Evolutionary conservation across 1,139 yeast species (phyloP), one percentile per base, ranked within the genome.

Genomic region (Pichia sp.): DNA sequence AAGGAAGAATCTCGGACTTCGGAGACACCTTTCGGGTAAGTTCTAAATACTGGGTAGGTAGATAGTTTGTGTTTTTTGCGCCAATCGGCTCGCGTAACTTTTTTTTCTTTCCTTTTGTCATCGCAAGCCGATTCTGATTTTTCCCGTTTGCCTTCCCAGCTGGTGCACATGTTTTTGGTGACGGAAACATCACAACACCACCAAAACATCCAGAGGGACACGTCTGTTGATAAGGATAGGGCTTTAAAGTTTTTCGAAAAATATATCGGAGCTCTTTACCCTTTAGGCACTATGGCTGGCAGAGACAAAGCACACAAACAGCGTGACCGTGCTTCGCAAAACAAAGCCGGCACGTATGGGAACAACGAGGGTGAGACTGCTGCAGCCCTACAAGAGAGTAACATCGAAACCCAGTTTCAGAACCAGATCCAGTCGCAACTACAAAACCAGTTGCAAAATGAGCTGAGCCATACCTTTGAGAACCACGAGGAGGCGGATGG

Each of bases 1-100:
- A 82, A 78, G 60, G 97, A 92, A 63, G 78, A 67, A 1, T 75
- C 73, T 51, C 71, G 83, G 43, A 79, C 80, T 1, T 80, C 74
- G 5, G 60, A 59, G 8, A 66, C 69, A 1, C 65, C 68, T 5
- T 64, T 62, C 52, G 69, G 67, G 5, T 64, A 45, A 50, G 10
- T 13, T 36, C n/a, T 13, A 15, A 36, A 13, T 13, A n/a, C 41
- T 13, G 41, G 13, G 41, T 36, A 36, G 16, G 26, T 23, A 23
- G 26, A 23, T 23, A 36, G 41, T 13, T 36, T n/a, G 16, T 15
- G 7, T 36, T n/a, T n/a, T 11, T n/a, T 10, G 43, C 45, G 44
- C n/a, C 45, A n/a, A 26, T 40, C 34, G 45, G 29, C 45, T 23
- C 45, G 29, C 45, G 29, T 10, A 16, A 42, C 8, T 42, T 19